phyloP scores from a whole-genome alignment of 2,329 filamentous ascomycete species.

The Penicillium sp. region DNA sequence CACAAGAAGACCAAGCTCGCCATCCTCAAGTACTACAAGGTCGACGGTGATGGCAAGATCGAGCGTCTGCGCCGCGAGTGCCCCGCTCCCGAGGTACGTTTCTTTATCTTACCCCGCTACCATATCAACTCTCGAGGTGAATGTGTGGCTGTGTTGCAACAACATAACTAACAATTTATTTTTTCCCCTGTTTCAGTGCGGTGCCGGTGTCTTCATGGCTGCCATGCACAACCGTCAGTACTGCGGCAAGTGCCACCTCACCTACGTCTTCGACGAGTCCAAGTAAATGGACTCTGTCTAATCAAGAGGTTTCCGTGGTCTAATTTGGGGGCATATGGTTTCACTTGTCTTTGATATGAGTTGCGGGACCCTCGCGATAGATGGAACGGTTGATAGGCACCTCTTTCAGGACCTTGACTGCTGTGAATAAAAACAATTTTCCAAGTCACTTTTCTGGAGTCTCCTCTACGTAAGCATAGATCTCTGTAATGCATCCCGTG shows the following conservation, averaged over 20 bases:
- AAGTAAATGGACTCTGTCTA: conserved; percentile 41
- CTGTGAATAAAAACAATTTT: conserved; percentile 15
- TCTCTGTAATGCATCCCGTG: too few species aligned
- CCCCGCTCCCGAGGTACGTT: conserved; percentile 74
- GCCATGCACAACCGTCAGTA: conserved; percentile 99
- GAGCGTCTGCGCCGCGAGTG: conserved; percentile 98
- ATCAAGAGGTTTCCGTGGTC: conserved; percentile 11
- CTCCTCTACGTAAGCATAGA: background rate
- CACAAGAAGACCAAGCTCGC: conserved; percentile 99
- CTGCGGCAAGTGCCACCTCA: conserved; percentile 69
- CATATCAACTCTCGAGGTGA: too few species aligned
- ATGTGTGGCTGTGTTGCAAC: too few species aligned
- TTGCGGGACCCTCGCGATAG: conserved; percentile 14
- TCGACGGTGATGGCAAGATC: conserved; percentile 99
- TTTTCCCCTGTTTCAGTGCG: conserved; percentile 58
- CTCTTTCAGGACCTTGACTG: conserved; percentile 9
- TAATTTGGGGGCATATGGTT: conserved; percentile 9
- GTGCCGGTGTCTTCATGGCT: conserved; percentile 99
- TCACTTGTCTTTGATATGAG: conserved; percentile 7
- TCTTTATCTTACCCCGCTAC: too few species aligned
- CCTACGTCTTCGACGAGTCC: conserved; percentile 65
- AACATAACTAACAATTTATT: conserved; percentile 28
- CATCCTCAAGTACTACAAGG: conserved; percentile 99
- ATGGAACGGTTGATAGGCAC: conserved; percentile 15
- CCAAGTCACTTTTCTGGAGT: conserved; percentile 11